phyloP scores from a whole-genome alignment of 2,329 filamentous ascomycete genomes.

The Verticillium zaregamsianum region DNA sequence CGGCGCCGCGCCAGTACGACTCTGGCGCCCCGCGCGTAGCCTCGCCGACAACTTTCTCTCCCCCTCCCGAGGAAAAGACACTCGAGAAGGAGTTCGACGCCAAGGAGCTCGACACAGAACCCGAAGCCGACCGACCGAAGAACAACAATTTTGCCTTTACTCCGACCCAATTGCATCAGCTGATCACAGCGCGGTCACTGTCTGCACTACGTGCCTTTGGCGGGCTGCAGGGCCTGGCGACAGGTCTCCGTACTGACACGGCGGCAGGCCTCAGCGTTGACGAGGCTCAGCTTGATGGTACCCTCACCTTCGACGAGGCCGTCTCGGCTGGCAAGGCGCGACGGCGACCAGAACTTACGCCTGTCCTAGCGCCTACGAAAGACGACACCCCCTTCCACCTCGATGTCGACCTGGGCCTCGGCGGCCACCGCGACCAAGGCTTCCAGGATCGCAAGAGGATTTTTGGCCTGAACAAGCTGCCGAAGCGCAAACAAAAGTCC shows the following conservation, averaged over 20 bases:
- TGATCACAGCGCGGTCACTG: constrained; percentile 46
- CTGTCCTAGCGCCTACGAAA: constrained; percentile 12
- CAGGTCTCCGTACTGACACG: constrained; percentile 44
- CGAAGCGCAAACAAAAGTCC: constrained; percentile 64
- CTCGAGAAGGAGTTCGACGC: not conserved
- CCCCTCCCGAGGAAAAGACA: not conserved
- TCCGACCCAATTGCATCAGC: constrained; percentile 48
- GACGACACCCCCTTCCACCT: constrained; percentile 20
- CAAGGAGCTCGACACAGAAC: constrained; percentile 5
- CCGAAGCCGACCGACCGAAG: constrained; percentile 6
- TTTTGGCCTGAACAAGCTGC: constrained; percentile 65
- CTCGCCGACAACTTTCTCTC: not conserved
- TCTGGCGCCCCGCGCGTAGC: not conserved
- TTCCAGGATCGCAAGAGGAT: constrained; percentile 65
- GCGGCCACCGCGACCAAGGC: constrained; percentile 9
- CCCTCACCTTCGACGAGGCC: constrained; percentile 46
- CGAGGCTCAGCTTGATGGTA: constrained; percentile 40
- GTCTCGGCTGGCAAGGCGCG: constrained; percentile 28
- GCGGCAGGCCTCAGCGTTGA: constrained; percentile 44
- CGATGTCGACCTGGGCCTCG: constrained; percentile 11
- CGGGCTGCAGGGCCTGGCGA: constrained; percentile 47
- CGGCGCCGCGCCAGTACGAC: not conserved
- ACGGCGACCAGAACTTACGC: constrained; percentile 20
- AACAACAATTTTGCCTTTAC: constrained; percentile 51
- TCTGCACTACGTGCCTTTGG: constrained; percentile 46